Evolutionary conservation across 2,329 filamentous ascomycete genomes (phyloP).

Genomic region (Talaromyces albobiverticillius): DNA sequence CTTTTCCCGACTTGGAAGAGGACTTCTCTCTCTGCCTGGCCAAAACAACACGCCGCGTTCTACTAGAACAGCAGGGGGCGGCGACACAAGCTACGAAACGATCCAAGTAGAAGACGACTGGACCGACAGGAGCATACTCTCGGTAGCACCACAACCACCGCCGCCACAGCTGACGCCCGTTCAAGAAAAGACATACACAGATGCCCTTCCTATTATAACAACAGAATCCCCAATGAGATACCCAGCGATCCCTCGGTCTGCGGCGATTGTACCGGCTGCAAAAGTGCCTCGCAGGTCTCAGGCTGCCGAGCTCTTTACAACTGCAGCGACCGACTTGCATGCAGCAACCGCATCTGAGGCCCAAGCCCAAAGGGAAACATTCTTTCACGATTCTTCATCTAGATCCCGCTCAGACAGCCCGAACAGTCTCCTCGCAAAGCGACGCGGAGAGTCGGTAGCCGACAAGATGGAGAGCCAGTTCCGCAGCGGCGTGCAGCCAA

Average conservation of each 20-base stretch:
- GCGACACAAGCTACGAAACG: slow-evolving; percentile 26
- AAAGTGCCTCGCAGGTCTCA: slow-evolving; percentile 32
- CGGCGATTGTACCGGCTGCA: slow-evolving; percentile 23
- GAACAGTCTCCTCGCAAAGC: slow-evolving; percentile 20
- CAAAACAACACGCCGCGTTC: neutral
- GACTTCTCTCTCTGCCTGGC: slow-evolving; percentile 2
- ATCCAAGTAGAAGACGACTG: slow-evolving; percentile 24
- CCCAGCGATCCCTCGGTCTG: slow-evolving; percentile 20
- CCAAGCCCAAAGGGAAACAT: neutral
- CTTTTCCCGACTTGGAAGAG: too few species aligned
- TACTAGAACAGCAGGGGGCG: neutral
- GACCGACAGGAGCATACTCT: slow-evolving; percentile 16
- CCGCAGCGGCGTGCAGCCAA: slow-evolving; percentile 9
- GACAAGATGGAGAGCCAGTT: slow-evolving; percentile 19
- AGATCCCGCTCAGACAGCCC: slow-evolving; percentile 15
- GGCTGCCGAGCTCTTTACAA: slow-evolving; percentile 23
- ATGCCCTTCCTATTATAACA: neutral
- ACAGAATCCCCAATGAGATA: slow-evolving; percentile 18
- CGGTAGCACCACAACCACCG: neutral
- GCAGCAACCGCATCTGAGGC: too few species aligned
- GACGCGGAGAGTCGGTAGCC: slow-evolving; percentile 20
- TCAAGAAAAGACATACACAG: slow-evolving; percentile 10
- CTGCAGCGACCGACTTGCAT: too few species aligned
- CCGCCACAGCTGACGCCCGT: slow-evolving; percentile 18
- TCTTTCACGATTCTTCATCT: slow-evolving; percentile 2